Evolutionary conservation across 1,284 basidiomycete genomes (phyloP), one percentile per base, ranked within the genome.

Genomic region (Singerocomus inundabilis): DNA sequence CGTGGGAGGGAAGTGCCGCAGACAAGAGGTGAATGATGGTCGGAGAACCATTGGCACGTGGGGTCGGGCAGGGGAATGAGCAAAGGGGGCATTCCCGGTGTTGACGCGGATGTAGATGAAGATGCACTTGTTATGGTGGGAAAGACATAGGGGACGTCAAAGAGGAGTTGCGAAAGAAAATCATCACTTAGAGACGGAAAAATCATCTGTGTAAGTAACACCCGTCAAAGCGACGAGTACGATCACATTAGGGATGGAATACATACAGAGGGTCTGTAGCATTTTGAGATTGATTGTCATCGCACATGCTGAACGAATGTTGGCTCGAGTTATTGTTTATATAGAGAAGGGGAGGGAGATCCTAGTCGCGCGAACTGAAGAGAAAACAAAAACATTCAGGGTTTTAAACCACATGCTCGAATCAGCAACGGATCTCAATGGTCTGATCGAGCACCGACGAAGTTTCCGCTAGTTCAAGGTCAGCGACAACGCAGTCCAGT

Each of bases 161-260:
- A 10, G 24, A 48, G 38, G n/a, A 62, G 10, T 5, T 43, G 59
- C 3, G 51, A 40, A 21, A 60, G 45, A 11, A 64, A 47, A 34
- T 51, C 61, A 4, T 64, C 59, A 0, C 58, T 60, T 42, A 8
- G 13, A 2, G 24, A 21, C 5, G 21, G 38, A 36, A 45, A 16
- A n/a, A 12, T 12, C 5, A 15, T 15, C 31, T 43, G 16, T 8
- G 29, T 46, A 5, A 49, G 43, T 40, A 3, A 25, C 7, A 24
- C 13, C 6, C 12, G 6, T 31, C 26, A 16, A 45, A 4, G 6
- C 15, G 12, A 42, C 36, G 26, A 21, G 25, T 2, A 11, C 10
- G 34, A 16, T 30, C 12, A 21, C 7, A 35, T 32, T 16, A 24
- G 13, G n/a, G 10, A 10, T 9, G 16, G n/a, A 36, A 42, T 7